These are phyloP conservation scores for Cercospora sesami DNA, from an alignment of 2,329 filamentous ascomycete species.

Conservation along the genomic window DNA sequence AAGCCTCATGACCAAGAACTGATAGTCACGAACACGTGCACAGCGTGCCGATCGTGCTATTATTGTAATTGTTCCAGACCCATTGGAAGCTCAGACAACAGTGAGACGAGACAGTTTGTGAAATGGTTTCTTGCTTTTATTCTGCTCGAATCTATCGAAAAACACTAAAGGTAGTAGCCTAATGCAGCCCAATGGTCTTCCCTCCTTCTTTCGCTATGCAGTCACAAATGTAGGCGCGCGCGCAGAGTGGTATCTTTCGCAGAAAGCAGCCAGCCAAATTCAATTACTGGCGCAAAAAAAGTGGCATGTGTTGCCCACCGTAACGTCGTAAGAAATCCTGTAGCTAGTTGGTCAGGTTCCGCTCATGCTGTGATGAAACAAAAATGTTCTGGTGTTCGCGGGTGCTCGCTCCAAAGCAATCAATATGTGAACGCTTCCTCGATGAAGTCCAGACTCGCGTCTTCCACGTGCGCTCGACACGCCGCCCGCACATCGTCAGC, in stretches of 20 bases:
- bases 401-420: neutral
- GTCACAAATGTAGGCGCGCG: slow-evolving; percentile 6
- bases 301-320: slow-evolving; percentile 16
- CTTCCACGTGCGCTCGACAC: slow-evolving; percentile 53
- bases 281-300: slow-evolving; percentile 10
- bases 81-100: neutral
- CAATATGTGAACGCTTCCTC: slow-evolving; percentile 62
- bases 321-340: slow-evolving; percentile 14
- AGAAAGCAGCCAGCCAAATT: slow-evolving; percentile 8
- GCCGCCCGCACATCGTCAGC: slow-evolving; percentile 61
- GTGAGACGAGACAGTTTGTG: neutral
- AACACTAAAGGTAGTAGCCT: slow-evolving; percentile 11
- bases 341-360: neutral
- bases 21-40: neutral
- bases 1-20: neutral
- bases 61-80: neutral
- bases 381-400: neutral
- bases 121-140: neutral
- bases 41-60: slow-evolving; percentile 1
- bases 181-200: neutral
- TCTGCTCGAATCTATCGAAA: slow-evolving; percentile 7
- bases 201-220: slow-evolving; percentile 10
- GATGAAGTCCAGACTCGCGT: slow-evolving; percentile 60
- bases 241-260: slow-evolving; percentile 18
- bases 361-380: slow-evolving; percentile 8